Evolutionary conservation across 192 early-diverging fungal genomes (phyloP).

Genomic region (Pilaira anomala): DNA sequence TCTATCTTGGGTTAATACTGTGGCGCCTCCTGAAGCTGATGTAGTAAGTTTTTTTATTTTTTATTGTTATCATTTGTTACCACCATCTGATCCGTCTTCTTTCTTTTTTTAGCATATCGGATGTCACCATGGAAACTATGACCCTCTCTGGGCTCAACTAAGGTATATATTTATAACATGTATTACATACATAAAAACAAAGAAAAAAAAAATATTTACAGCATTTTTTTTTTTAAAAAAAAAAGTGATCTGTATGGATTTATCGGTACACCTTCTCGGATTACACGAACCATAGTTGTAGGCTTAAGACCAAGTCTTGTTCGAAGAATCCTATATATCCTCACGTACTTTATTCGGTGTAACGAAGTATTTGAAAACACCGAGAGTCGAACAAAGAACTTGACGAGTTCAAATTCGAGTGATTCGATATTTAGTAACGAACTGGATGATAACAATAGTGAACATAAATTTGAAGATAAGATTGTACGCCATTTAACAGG

Average conservation of each 20-base stretch:
- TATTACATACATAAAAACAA: not conserved
- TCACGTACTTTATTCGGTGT: conserved; percentile 58
- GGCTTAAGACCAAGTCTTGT: conserved; percentile 46
- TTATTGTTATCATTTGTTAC: not conserved
- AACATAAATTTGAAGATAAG: conserved; percentile 26
- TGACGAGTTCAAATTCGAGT: conserved; percentile 4
- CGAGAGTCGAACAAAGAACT: conserved; percentile 13
- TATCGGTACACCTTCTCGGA: conserved; percentile 44
- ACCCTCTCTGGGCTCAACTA: conserved; percentile 58
- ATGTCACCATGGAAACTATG: conserved; percentile 41
- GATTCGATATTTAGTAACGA: conserved; percentile 21
- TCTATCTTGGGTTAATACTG: conserved; percentile 54
- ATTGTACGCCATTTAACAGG: conserved; percentile 33
- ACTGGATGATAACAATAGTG: conserved; percentile 16
- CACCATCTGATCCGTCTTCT: not conserved
- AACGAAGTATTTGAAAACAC: conserved; percentile 53
- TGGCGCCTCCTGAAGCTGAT: conserved; percentile 43
- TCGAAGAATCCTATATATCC: conserved; percentile 46
- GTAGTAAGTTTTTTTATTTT: conserved; percentile 24
- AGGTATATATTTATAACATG: conserved; percentile 22
- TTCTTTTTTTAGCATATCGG: conserved; percentile 15
- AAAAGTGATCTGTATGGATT: conserved; percentile 51
- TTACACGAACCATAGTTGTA: conserved; percentile 52
- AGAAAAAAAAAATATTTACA: too few species aligned
- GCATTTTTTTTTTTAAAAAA: not conserved